Evolutionary conservation across 768 basidiomycete species (phyloP).

Genomic region (Lactarius trivialis): DNA sequence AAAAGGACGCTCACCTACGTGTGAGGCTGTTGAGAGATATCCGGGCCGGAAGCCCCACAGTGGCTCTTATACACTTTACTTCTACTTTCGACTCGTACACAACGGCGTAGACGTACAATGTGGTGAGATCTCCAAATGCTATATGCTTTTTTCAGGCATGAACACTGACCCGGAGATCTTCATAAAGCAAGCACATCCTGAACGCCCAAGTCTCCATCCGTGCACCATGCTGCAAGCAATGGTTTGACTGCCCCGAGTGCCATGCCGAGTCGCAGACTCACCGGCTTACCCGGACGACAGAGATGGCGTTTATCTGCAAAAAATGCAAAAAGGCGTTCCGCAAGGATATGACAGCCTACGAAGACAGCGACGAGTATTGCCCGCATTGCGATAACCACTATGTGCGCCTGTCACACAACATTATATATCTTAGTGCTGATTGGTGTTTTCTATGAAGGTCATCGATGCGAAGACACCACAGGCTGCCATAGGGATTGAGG

Average conservation of each 20-base stretch:
- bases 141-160: too few species aligned
- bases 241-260: constrained; percentile 97
- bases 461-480: constrained; percentile 89
- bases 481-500: constrained; percentile 79
- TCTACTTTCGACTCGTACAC: background rate
- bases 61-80: background rate
- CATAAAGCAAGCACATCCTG: constrained; percentile 81
- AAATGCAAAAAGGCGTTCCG: constrained; percentile 94
- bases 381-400: constrained; percentile 99
- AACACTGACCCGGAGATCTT: background rate
- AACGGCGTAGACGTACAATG: background rate
- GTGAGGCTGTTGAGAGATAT: too few species aligned
- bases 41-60: too few species aligned
- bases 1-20: too few species aligned
- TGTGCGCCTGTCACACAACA: constrained; percentile 42
- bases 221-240: constrained; percentile 94
- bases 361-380: constrained; percentile 97
- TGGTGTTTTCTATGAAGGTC: constrained; percentile 46
- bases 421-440: background rate
- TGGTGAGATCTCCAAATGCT: background rate
- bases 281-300: constrained; percentile 60
- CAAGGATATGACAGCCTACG: constrained; percentile 88
- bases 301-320: constrained; percentile 82
- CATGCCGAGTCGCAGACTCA: constrained; percentile 84
- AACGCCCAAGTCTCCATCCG: constrained; percentile 96